phyloP scores from a whole-genome alignment of 345 rosid genomes.

The Balakata baccata region DNA sequence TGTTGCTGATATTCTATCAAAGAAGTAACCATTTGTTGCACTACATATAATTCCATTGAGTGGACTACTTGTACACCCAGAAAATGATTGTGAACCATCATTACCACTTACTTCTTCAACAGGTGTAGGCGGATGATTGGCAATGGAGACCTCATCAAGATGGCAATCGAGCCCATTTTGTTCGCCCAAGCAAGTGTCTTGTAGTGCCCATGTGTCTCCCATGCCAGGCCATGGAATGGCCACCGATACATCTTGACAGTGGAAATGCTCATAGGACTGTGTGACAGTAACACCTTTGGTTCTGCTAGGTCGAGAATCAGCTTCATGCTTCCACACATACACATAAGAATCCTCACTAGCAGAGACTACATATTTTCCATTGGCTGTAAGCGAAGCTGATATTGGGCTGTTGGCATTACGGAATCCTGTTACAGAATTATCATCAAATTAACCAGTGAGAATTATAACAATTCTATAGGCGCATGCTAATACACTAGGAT shows the following conservation, averaged over 20 bases:
- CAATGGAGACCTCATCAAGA: slow-evolving; percentile 54
- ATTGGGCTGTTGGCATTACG: slow-evolving; percentile 88
- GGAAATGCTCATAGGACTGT: slow-evolving; percentile 76
- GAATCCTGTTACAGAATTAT: slow-evolving; percentile 59
- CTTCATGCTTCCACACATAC: slow-evolving; percentile 85
- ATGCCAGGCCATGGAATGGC: slow-evolving; percentile 93
- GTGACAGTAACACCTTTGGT: slow-evolving; percentile 65
- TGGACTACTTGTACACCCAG: slow-evolving; percentile 47
- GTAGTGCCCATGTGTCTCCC: slow-evolving; percentile 47
- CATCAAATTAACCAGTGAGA: slow-evolving; percentile 10
- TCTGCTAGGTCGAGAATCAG: slow-evolving; percentile 70
- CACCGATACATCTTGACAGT: slow-evolving; percentile 78
- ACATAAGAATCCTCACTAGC: slow-evolving; percentile 98
- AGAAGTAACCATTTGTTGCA: slow-evolving; percentile 75
- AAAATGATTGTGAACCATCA: slow-evolving; percentile 40
- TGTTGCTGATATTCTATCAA: slow-evolving; percentile 82
- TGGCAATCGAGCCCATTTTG: slow-evolving; percentile 41
- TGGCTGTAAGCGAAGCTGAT: slow-evolving; percentile 71
- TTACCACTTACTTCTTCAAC: slow-evolving; percentile 49
- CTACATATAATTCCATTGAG: slow-evolving; percentile 73
- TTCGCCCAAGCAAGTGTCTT: slow-evolving; percentile 36
- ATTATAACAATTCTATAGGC: slow-evolving; percentile 14
- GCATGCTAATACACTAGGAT: neutral
- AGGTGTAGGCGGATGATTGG: slow-evolving; percentile 81
- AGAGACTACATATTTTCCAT: slow-evolving; percentile 77